Evolutionary conservation across 2,329 filamentous ascomycete species (phyloP), one percentile per base, ranked within the genome.

Genomic region (Cucurbitaria berberidis): DNA sequence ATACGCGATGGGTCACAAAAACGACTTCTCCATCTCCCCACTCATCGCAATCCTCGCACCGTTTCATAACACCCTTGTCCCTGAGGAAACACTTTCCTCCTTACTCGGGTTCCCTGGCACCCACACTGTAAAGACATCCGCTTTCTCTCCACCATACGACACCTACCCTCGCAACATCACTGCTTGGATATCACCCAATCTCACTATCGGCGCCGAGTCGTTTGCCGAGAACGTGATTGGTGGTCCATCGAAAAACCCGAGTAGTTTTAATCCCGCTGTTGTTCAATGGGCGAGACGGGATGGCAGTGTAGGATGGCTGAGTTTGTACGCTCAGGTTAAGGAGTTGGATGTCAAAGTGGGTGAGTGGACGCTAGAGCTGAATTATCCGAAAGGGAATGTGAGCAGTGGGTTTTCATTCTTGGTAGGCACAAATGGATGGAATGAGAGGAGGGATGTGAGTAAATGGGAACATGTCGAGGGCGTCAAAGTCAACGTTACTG

Each of bases 181-280:
- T 0, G 78, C 82, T 10, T 88, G 83, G 82, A 61, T 88, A 0
- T 81, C 81, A 0, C 69, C 78, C 3, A 79, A 82, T 21, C 72
- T 88, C 10, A 86, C 81, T 8, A 86, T 88, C 55, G 86, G 86
- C 32, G 83, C 82, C 0, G 81, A 85, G 63, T 82, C 83, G 0
- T 86, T 84, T 59, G 77, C 81, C 11, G 80, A 87, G 67, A 81
- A 77, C 36, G 78, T 80, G 1, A 68, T 86, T 5, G 85, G 85
- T 9, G 86, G 85, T 0, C 80, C 82, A 5, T 76, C 79, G 1
- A 77, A 77, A 45, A 82, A 81, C 38, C 78, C 78, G 5, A 76
- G 68, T 6, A 78, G 81, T 0, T 88, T 85, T 68, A 86, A 82
- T 52, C 85, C 85, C 0, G 82, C 82, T 0, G 81, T 87, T 5